Base-by-base conservation (phyloP, 495 filamentous ascomycete species). In the Xylaria nigripes region DNA sequence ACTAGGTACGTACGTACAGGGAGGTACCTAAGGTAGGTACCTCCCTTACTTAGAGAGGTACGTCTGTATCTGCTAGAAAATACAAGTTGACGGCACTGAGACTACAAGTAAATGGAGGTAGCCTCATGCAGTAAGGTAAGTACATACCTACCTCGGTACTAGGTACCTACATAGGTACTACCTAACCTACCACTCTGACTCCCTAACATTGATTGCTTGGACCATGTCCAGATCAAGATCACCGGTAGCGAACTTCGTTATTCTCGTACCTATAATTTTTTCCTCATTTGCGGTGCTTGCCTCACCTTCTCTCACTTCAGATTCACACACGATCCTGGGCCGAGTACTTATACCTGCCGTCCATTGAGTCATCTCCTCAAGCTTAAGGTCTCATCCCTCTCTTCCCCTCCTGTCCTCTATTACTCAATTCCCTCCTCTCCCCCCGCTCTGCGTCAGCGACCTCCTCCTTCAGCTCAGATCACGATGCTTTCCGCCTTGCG, bases 401-500 rank as follows among this genome's bases (percentile, higher is more conserved):
- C 36, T 7, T 49, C 42, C 47, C 51, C 48, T 40, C 16, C 57
- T 61, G 15, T 45, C 51, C 55, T 52, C 45, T 51, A 43, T 43
- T 52, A 30, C 27, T 30, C 27, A 30, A 30, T 36, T 36, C 32
- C 10, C 13, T 38, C 19, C 19, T 45, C 44, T 32, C 51, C 19
- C 9, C 18, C 10, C 9, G 23, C 51, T 19, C 15, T 22, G 15
- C 25, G 21, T n/a, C 52, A 16, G n/a, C 34, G 24, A 13, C 30
- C 48, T 25, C 22, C 34, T 36, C 43, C 13, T 42, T 29, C 45
- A 18, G 18, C 12, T 18, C 32, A n/a, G 21, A 23, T 47, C 62
- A 69, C 43, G 7, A 65, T 69, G 62, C 59, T 66, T 53, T 54
- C 67, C 40, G 54, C 62, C 46, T 46, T 69, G 19, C 62, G 62